Evolutionary conservation across 768 basidiomycete genomes (phyloP).

Genomic region (Leccinum uliginosum): DNA sequence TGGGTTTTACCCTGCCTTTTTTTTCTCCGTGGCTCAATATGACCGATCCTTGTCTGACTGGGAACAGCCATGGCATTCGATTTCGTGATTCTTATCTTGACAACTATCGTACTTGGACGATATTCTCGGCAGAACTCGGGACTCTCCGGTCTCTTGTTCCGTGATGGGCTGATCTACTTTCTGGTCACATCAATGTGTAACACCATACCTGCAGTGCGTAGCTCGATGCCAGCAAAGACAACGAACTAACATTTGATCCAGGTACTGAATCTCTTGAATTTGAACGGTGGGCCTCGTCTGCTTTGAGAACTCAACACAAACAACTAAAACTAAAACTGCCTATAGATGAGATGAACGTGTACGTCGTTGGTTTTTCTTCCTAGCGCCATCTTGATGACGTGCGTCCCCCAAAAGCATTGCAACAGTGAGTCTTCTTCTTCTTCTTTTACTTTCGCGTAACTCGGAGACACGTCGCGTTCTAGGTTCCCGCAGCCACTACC

Average conservation of each 20-base stretch:
- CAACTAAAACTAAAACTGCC: background rate
- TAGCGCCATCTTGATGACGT: conserved; percentile 3
- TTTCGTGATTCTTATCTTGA: conserved; percentile 53
- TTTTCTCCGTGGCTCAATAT: background rate
- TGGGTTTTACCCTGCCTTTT: conserved; percentile 32
- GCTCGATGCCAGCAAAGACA: background rate
- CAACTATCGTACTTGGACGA: conserved; percentile 47
- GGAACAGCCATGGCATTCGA: conserved; percentile 65
- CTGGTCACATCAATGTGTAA: conserved; percentile 62
- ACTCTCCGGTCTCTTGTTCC: conserved; percentile 67
- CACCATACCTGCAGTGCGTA: conserved; percentile 59
- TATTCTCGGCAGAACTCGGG: conserved; percentile 43
- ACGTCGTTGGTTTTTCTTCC: background rate
- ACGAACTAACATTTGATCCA: conserved; percentile 1
- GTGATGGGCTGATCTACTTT: conserved; percentile 72
- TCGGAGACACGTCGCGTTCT: background rate
- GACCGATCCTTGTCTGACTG: background rate
- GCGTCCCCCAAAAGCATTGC: conserved; percentile 14
- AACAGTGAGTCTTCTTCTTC: conserved; percentile 12
- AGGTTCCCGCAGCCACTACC: conserved; percentile 64
- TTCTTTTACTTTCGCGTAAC: background rate
- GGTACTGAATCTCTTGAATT: conserved; percentile 24
- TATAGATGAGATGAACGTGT: conserved; percentile 27
- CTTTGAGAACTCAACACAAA: background rate
- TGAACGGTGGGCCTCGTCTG: conserved; percentile 19